Evolutionary conservation across 352 stramenopile genomes (phyloP), one percentile per base, ranked within the genome.

Genomic region (Globisporangium apiculatum): DNA sequence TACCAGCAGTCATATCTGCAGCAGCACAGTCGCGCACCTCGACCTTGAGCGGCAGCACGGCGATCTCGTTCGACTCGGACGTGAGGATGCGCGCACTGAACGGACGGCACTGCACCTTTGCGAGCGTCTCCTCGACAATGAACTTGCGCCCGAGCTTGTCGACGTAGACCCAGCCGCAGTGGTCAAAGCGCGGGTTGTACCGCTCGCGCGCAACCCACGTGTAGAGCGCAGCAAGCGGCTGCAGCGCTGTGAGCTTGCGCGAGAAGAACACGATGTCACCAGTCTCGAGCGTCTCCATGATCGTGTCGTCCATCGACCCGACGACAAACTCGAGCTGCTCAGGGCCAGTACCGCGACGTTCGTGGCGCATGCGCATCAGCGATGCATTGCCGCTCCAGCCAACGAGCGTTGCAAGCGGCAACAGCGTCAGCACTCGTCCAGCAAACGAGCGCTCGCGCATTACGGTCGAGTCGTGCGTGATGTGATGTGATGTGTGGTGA

Each of bases 241-340:
- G 83, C 68, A 93, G 65, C 41, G 79, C 73, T 38, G 75, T 76
- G 51, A 91, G 72, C 38, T 87, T 80, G 57, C 83, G 83, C 59
- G 74, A 71, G 62, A 94, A 94, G 55, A 90, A 77, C 51, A 94
- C 56, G 36, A 94, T 57, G 53, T 94, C 85, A 47, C 85, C 85
- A 36, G 85, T 94, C 61, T 93, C 77, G 47, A 94, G 77, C 54
- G 83, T 88, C 65, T 94, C 85, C 76, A 87, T 86, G 54, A 94
- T 87, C 54, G 72, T 85, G 69, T 94, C 85, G 65, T 94, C 81
- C 77, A 94, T 91, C 37, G 83, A 92, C 37, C 85, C 85, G 7
- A 81, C 60, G 17, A 85, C 58, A 61, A 94, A 94, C 50, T 88
- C 74, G 31, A 86, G 61, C 51, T 66, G 52, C 49, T 75, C 66